Evolutionary conservation across 2,329 filamentous ascomycete genomes (phyloP).

Genomic region (Cryphonectria radicalis): DNA sequence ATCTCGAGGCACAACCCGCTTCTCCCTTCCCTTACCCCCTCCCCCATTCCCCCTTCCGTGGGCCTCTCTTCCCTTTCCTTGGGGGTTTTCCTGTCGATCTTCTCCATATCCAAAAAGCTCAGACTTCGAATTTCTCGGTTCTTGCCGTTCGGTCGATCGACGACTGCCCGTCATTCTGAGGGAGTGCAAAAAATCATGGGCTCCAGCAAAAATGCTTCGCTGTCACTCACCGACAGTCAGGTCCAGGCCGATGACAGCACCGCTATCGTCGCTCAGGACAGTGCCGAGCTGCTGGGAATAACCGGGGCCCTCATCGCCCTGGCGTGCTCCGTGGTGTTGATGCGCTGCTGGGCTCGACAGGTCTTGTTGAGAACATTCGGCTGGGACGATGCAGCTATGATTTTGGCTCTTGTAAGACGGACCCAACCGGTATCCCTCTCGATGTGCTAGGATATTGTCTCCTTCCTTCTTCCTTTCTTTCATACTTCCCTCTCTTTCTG

Average conservation of each 20-base stretch:
- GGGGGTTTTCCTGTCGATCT: background rate
- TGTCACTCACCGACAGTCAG: conserved; percentile 2
- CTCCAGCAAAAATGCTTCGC: background rate
- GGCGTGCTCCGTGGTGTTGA: conserved; percentile 2
- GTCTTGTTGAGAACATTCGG: conserved; percentile 12
- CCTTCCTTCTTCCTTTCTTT: background rate
- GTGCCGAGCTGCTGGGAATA: conserved; percentile 9
- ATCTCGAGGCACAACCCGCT: background rate
- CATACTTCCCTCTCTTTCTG: background rate
- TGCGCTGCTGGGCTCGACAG: conserved; percentile 14
- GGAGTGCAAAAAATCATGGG: background rate
- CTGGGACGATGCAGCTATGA: conserved; percentile 7
- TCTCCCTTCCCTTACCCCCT: background rate
- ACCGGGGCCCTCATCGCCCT: background rate
- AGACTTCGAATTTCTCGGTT: background rate
- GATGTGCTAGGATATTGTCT: background rate
- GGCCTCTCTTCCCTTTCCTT: background rate
- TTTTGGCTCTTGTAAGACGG: background rate
- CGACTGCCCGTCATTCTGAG: no score
- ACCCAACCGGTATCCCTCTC: background rate
- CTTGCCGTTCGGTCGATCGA: background rate
- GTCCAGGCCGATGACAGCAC: conserved; percentile 7
- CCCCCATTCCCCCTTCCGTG: background rate
- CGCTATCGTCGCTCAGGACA: background rate
- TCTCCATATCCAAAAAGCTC: conserved; percentile 2